Base-by-base conservation (phyloP, 306 rosid genomes). In the Fragaria nilgerrensis region DNA sequence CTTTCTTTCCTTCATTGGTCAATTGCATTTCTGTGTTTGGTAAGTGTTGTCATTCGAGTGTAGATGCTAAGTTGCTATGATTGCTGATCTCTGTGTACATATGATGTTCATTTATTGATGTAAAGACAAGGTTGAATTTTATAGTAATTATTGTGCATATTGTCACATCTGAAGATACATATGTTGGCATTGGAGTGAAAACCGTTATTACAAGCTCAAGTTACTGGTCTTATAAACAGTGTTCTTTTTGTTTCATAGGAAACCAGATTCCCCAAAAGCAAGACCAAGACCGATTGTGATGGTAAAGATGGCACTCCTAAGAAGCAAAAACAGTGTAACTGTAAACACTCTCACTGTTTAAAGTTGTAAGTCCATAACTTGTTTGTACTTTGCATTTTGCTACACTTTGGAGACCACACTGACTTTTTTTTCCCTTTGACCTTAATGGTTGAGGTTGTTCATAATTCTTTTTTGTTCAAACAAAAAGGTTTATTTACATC, bases 281-380 rank as follows among this genome's bases (percentile, higher is more conserved):
- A 88, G 88, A 85, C 81, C 97, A 76, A 89, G 89, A 80, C 81
- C 90, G 47, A 89, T 84, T 83, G 79, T 88, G 97, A 92, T 34
- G 82, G 81, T 62, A 92, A 95, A 78, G 97, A 90, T 23, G 82
- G 85, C 64, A 95, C 99, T 77, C 99, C 97, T 45, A 95, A 91
- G 91, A 95, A 91, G 88, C 97, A 92, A 82, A 92, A 92, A 73
- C 99, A 95, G 90, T 95, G 99, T 84, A 95, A 92, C 77, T 92
- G 97, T 79, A 95, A 91, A 87, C 95, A 95, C 82, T 95, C 98
- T 49, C 92, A 88, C 81, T 95, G 98, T 85, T 87, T 95, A 76
- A 95, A 95, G 93, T 78, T 92, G 99, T 95, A 90, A 89, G 98
- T 80, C 82, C 77, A 45, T 64, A 78, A 9, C 71, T 73, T 81